Conservation (phyloP, 2,329 filamentous ascomycete genomes). For the Fusarium aywerte region DNA sequence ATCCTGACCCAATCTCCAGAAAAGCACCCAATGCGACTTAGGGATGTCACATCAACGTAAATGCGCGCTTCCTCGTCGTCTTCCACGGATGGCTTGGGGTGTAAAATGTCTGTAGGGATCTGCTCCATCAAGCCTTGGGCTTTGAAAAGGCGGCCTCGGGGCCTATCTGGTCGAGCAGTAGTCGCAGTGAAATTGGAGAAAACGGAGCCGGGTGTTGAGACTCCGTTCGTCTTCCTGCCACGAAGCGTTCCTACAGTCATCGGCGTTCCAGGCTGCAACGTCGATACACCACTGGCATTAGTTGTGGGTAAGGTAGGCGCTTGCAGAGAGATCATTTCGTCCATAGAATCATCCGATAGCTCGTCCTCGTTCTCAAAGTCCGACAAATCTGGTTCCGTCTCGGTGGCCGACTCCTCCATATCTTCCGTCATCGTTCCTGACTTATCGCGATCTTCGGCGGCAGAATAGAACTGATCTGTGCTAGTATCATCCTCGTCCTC, state of each 20-base stretch:
- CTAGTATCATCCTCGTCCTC: constrained; percentile 82
- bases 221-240: constrained; percentile 73
- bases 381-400: constrained; percentile 72
- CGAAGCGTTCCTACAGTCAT: constrained; percentile 71
- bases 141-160: constrained; percentile 83
- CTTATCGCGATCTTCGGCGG: constrained; percentile 79
- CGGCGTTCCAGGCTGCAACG: constrained; percentile 83
- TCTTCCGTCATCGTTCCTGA: constrained; percentile 69
- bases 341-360: constrained; percentile 88
- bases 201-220: constrained; percentile 85
- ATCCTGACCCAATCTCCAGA: constrained; percentile 96
- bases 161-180: constrained; percentile 78
- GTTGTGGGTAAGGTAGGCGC: constrained; percentile 82
- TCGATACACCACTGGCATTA: constrained; percentile 81
- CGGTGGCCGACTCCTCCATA: constrained; percentile 67
- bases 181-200: constrained; percentile 89
- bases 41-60: constrained; percentile 86
- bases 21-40: constrained; percentile 93
- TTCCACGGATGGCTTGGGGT: constrained; percentile 79
- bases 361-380: constrained; percentile 75
- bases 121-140: constrained; percentile 77
- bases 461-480: constrained; percentile 93
- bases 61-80: constrained; percentile 92
- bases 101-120: constrained; percentile 81
- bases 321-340: constrained; percentile 91